phyloP scores from a whole-genome alignment of 495 filamentous ascomycete species.

The Lasiosphaeria miniovina region DNA sequence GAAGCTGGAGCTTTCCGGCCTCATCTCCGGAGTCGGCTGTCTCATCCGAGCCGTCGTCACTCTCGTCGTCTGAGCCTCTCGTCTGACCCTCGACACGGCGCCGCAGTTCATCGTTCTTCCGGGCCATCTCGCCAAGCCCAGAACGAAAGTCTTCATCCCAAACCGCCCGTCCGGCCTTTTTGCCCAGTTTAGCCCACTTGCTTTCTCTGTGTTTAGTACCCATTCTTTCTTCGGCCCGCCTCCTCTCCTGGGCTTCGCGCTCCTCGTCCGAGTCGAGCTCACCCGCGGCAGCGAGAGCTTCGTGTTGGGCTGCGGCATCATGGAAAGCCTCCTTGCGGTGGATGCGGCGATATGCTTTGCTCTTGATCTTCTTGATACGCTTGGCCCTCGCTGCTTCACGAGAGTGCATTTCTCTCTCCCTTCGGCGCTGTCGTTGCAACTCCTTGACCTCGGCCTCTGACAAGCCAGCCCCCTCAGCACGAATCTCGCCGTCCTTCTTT shows the following conservation, averaged over 20 bases:
- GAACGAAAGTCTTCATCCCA: slow-evolving; percentile 82
- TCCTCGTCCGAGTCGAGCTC: slow-evolving; percentile 69
- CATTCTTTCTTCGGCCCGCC: slow-evolving; percentile 84
- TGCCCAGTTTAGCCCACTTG: slow-evolving; percentile 90
- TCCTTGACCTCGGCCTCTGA: slow-evolving; percentile 66
- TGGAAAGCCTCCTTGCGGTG: slow-evolving; percentile 83
- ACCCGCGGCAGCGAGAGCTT: slow-evolving; percentile 64
- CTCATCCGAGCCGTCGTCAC: slow-evolving; percentile 51
- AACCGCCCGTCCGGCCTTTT: slow-evolving; percentile 69
- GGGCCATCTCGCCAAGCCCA: slow-evolving; percentile 76
- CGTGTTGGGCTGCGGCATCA: slow-evolving; percentile 65
- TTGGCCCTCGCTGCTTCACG: slow-evolving; percentile 87
- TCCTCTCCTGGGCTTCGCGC: slow-evolving; percentile 71
- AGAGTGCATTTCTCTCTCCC: slow-evolving; percentile 79
- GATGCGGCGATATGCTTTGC: slow-evolving; percentile 84
- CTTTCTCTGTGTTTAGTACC: slow-evolving; percentile 83
- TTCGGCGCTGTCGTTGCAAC: slow-evolving; percentile 70
- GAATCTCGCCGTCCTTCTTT: slow-evolving; percentile 60
- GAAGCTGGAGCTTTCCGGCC: slow-evolving; percentile 53
- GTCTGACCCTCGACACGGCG: slow-evolving; percentile 79
- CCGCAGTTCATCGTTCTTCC: slow-evolving; percentile 79
- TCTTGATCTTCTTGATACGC: slow-evolving; percentile 97
- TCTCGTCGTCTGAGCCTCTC: slow-evolving; percentile 51
- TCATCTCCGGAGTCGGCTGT: slow-evolving; percentile 52
- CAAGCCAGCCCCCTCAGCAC: slow-evolving; percentile 67